Conservation (phyloP, 2,329 filamentous ascomycete genomes). For the Remersonia thermophila region DNA sequence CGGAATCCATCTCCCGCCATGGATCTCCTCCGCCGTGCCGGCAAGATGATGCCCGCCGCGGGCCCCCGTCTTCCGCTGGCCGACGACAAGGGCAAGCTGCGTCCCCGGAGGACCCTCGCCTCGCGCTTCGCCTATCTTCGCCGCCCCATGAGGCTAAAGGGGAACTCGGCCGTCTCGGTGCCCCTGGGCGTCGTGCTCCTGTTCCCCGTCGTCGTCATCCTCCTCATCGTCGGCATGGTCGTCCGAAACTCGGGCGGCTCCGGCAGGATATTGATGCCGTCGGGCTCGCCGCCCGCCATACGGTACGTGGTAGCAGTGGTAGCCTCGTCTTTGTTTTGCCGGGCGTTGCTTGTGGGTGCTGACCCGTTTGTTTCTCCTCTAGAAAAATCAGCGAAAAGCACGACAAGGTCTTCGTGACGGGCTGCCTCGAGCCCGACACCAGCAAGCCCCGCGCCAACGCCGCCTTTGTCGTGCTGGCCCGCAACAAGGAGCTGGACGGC, state of each 20-base stretch:
- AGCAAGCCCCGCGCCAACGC: slow-evolving; percentile 77
- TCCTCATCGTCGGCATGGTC: slow-evolving; percentile 82
- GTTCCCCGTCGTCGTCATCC: slow-evolving; percentile 84
- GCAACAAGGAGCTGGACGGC: slow-evolving; percentile 92
- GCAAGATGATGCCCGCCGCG: slow-evolving; percentile 34
- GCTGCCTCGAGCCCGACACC: slow-evolving; percentile 73
- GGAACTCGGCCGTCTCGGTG: slow-evolving; percentile 85
- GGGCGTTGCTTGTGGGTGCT: not conserved
- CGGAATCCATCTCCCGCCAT: slow-evolving; percentile 26
- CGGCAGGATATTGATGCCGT: slow-evolving; percentile 73
- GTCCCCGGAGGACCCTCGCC: slow-evolving; percentile 28
- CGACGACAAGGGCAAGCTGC: slow-evolving; percentile 37
- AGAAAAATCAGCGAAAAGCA: slow-evolving; percentile 96
- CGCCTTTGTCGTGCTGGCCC: slow-evolving; percentile 86
- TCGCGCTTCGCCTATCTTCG: slow-evolving; percentile 66
- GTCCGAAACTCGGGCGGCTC: slow-evolving; percentile 75
- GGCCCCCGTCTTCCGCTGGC: slow-evolving; percentile 34
- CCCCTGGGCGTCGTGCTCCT: slow-evolving; percentile 85
- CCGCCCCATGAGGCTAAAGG: slow-evolving; percentile 74
- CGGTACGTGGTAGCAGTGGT: too few species aligned
- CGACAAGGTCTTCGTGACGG: slow-evolving; percentile 90
- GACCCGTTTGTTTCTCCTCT: slow-evolving; percentile 6
- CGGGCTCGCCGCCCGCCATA: slow-evolving; percentile 77
- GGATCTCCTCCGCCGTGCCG: slow-evolving; percentile 47
- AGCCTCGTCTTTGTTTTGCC: slow-evolving; percentile 22